phyloP scores from a whole-genome alignment of 371 early-diverging fungal species.

The Rhizopus delemar region DNA sequence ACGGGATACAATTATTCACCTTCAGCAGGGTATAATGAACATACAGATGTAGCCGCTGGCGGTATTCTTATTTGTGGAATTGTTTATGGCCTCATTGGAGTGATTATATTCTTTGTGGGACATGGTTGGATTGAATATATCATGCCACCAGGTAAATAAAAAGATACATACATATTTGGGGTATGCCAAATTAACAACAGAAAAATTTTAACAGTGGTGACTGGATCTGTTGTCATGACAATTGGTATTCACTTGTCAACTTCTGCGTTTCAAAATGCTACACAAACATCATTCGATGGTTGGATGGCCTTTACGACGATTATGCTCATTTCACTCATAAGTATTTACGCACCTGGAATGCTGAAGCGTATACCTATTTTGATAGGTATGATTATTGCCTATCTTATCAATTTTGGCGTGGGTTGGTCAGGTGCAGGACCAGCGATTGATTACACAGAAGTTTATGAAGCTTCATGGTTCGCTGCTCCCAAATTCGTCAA shows the following conservation, averaged over 20 bases:
- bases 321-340: constrained; percentile 46
- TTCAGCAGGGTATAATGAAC: constrained; percentile 29
- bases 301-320: constrained; percentile 60
- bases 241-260: constrained; percentile 58
- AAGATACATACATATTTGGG: constrained; percentile 2
- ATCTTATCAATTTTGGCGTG: constrained; percentile 47
- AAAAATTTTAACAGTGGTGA: constrained; percentile 39
- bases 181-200: not conserved
- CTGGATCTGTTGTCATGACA: constrained; percentile 59
- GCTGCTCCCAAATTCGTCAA: constrained; percentile 39
- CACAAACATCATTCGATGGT: constrained; percentile 49
- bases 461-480: constrained; percentile 39
- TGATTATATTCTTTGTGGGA: constrained; percentile 51
- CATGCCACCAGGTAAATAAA: constrained; percentile 55
- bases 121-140: constrained; percentile 54
- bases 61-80: constrained; percentile 57
- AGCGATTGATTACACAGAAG: constrained; percentile 49
- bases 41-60: constrained; percentile 49
- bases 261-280: constrained; percentile 52
- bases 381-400: constrained; percentile 52
- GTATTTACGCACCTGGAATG: constrained; percentile 51
- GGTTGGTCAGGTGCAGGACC: constrained; percentile 45
- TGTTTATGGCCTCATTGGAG: constrained; percentile 45
- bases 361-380: constrained; percentile 51
- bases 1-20: constrained; percentile 50